Conservation (phyloP, 2,329 filamentous ascomycete genomes). For the Penicillium sp. region DNA sequence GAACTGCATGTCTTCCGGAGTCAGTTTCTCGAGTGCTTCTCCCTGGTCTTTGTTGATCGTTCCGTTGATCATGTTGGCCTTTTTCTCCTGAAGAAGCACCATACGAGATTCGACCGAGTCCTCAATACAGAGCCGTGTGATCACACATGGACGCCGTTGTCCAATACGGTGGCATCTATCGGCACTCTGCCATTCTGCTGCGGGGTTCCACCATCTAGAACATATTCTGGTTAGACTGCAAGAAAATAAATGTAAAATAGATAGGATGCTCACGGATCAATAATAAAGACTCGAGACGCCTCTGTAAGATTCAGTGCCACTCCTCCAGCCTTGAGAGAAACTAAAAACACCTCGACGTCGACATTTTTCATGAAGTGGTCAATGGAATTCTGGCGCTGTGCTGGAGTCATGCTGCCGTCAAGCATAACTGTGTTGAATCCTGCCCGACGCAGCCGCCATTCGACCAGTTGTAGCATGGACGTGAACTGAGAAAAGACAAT, state of each 20-base stretch:
- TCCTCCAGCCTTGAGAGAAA: slow-evolving; percentile 92
- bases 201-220: slow-evolving; percentile 94
- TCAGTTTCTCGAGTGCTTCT: slow-evolving; percentile 84
- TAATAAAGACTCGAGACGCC: slow-evolving; percentile 89
- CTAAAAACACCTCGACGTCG: slow-evolving; percentile 91
- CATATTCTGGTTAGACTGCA: background rate
- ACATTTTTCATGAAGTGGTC: slow-evolving; percentile 95
- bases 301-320: slow-evolving; percentile 95
- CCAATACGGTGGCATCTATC: slow-evolving; percentile 94
- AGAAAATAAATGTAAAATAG: background rate
- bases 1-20: slow-evolving; percentile 90
- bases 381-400: slow-evolving; percentile 88
- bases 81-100: slow-evolving; percentile 95
- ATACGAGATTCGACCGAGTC: slow-evolving; percentile 96
- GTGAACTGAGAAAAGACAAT: slow-evolving; percentile 98
- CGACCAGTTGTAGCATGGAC: slow-evolving; percentile 92
- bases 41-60: slow-evolving; percentile 88
- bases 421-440: slow-evolving; percentile 98
- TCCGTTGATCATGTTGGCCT: slow-evolving; percentile 94
- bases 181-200: slow-evolving; percentile 97
- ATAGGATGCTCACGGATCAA: slow-evolving; percentile 70
- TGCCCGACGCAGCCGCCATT: slow-evolving; percentile 93
- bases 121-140: slow-evolving; percentile 92
- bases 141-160: slow-evolving; percentile 87
- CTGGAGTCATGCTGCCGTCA: slow-evolving; percentile 93